Percentiles rank a stretch among this genome's conserved stretches.
Evolutionary conservation across 129 eudicot genomes (phyloP).

Genomic region (Glebionis coronaria): DNA sequence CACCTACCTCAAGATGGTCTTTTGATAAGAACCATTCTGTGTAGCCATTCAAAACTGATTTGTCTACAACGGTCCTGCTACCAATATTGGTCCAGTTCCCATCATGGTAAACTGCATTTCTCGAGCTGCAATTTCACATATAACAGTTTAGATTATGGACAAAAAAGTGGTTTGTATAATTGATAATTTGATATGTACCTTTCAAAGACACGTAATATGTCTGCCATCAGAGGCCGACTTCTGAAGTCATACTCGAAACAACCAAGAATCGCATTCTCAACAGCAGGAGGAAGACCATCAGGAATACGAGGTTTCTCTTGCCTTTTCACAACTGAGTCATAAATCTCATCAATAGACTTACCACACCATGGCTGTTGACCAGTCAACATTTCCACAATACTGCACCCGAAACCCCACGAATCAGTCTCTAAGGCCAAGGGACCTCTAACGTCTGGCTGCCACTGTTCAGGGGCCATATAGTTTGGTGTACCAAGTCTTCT

Average conservation of each 20-base stretch:
- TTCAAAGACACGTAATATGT: constrained; percentile 63
- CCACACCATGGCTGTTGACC: constrained; percentile 89
- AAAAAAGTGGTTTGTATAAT: neutral
- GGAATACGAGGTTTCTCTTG: constrained; percentile 77
- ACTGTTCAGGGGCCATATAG: constrained; percentile 97
- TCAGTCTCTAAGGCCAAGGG: constrained; percentile 88
- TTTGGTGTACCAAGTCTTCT: constrained; percentile 77
- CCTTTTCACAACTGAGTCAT: constrained; percentile 57
- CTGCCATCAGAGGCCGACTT: constrained; percentile 83
- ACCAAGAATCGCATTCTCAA: constrained; percentile 64
- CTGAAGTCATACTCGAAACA: constrained; percentile 90
- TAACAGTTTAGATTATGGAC: constrained; percentile 2
- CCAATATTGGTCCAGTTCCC: constrained; percentile 44
- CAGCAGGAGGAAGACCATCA: constrained; percentile 72
- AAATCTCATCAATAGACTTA: constrained; percentile 63
- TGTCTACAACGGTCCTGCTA: constrained; percentile 32
- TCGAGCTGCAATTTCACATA: constrained; percentile 49
- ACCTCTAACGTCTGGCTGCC: constrained; percentile 89
- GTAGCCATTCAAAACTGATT: constrained; percentile 40
- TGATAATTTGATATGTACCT: constrained; percentile 36
- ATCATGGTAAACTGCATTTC: constrained; percentile 40
- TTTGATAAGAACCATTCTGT: constrained; percentile 88
- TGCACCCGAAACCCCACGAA: constrained; percentile 97
- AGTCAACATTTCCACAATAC: constrained; percentile 79
- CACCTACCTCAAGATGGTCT: constrained; percentile 74